Conservation (phyloP, 83 land plant genomes). For the Larix sibirica region DNA sequence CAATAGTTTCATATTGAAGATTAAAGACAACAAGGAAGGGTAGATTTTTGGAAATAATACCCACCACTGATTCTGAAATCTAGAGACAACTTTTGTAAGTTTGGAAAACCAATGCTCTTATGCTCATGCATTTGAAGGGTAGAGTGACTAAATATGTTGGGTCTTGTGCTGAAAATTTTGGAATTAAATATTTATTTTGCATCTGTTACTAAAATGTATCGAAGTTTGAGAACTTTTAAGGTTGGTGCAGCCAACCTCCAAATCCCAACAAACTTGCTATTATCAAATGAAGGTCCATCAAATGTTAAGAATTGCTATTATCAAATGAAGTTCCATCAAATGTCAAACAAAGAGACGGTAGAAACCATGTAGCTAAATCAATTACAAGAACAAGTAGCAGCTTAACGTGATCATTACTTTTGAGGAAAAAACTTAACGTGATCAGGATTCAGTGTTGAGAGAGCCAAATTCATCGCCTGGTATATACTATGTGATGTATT, state of each 20-base stretch:
- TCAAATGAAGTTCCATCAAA: constrained; percentile 55
- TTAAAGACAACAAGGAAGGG: constrained; percentile 68
- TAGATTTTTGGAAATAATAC: constrained; percentile 58
- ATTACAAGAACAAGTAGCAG: background rate
- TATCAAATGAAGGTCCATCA: too few relatives aligned
- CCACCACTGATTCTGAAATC: constrained; percentile 77
- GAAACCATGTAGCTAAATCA: constrained; percentile 13
- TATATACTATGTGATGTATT: too few relatives aligned
- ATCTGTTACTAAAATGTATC: constrained; percentile 60
- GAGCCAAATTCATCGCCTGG: too few relatives aligned
- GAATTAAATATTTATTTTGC: constrained; percentile 56
- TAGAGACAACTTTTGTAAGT: constrained; percentile 68
- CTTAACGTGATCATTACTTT: background rate
- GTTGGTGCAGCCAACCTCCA: constrained; percentile 55
- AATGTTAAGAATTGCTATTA: constrained; percentile 8
- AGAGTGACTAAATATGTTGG: constrained; percentile 14
- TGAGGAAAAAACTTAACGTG: too few relatives aligned
- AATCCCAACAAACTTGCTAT: constrained; percentile 26
- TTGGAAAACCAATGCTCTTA: constrained; percentile 21
- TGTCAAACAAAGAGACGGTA: constrained; percentile 53
- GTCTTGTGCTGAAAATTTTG: constrained; percentile 20
- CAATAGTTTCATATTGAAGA: constrained; percentile 80
- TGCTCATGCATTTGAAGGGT: constrained; percentile 8
- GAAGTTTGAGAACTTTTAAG: constrained; percentile 71
- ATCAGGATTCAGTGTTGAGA: too few relatives aligned